Evolutionary conservation across 148 eudicot genomes (phyloP).

Genomic region (Persicaria maculosa): DNA sequence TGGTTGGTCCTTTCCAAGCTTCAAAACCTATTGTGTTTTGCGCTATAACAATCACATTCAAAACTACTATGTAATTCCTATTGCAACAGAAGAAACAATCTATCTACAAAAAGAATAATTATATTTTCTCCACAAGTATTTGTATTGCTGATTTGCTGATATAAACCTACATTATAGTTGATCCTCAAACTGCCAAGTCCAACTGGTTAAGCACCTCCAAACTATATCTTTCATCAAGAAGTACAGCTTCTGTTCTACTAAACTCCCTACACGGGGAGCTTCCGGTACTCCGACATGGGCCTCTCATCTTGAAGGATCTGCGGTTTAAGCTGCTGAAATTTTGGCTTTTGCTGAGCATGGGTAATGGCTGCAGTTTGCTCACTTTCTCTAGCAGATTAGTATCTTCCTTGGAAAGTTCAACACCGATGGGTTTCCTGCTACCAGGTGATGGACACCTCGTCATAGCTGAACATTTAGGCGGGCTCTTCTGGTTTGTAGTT

Average conservation of each 20-base stretch:
- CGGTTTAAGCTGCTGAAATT: constrained; percentile 34
- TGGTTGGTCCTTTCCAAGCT: not conserved
- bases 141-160: not conserved
- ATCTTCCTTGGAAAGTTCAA: constrained; percentile 53
- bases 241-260: not conserved
- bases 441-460: not conserved
- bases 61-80: not conserved
- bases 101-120: constrained; percentile 8
- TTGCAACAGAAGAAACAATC: not conserved
- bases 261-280: constrained; percentile 45
- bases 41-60: not conserved
- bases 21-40: not conserved
- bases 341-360: constrained; percentile 84
- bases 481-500: not conserved
- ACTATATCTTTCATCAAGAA: not conserved
- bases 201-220: not conserved
- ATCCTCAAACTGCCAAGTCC: constrained; percentile 5
- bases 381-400: constrained; percentile 46
- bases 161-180: not conserved
- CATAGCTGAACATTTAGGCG: constrained; percentile 23
- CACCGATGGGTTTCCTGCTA: constrained; percentile 9
- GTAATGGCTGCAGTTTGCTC: constrained; percentile 34
- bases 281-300: constrained; percentile 55
- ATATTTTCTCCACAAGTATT: not conserved
- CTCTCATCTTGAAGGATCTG: constrained; percentile 31